Evolutionary conservation across 2,329 filamentous ascomycete species (phyloP).

Genomic region (Penicillium sp.): DNA sequence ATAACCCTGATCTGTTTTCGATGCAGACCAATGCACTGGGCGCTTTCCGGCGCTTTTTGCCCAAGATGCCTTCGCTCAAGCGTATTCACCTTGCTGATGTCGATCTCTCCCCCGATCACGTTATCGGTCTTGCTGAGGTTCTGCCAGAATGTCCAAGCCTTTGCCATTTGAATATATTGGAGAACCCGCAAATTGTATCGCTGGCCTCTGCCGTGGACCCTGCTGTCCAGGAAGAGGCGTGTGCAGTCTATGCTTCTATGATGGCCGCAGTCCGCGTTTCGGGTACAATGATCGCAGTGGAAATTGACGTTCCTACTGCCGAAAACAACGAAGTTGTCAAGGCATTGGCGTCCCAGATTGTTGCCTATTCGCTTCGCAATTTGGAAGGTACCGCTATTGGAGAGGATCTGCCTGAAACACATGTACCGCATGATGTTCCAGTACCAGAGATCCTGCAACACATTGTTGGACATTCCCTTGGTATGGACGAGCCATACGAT

Average conservation of each 20-base stretch:
- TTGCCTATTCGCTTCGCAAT: conserved; percentile 74
- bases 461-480: conserved; percentile 69
- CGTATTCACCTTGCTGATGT: conserved; percentile 86
- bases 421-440: conserved; percentile 51
- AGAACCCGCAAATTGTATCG: conserved; percentile 65
- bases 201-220: conserved; percentile 78
- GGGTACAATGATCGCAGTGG: conserved; percentile 79
- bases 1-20: conserved; percentile 80
- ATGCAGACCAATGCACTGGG: conserved; percentile 70
- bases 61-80: conserved; percentile 74
- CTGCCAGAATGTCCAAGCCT: conserved; percentile 78
- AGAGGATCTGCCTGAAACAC: conserved; percentile 52
- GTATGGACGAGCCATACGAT: conserved; percentile 50
- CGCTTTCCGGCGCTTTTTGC: conserved; percentile 78
- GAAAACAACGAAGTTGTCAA: conserved; percentile 68
- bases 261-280: conserved; percentile 86
- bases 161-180: conserved; percentile 82
- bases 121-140: conserved; percentile 86
- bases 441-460: conserved; percentile 83
- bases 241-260: conserved; percentile 86
- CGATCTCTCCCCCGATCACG: conserved; percentile 79
- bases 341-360: conserved; percentile 19
- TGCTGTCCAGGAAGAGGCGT: conserved; percentile 85
- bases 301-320: conserved; percentile 81
- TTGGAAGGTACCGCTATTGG: conserved; percentile 75